Conservation (phyloP, 139 green algal species). For the Chlamydomonas asymmetrica region DNA sequence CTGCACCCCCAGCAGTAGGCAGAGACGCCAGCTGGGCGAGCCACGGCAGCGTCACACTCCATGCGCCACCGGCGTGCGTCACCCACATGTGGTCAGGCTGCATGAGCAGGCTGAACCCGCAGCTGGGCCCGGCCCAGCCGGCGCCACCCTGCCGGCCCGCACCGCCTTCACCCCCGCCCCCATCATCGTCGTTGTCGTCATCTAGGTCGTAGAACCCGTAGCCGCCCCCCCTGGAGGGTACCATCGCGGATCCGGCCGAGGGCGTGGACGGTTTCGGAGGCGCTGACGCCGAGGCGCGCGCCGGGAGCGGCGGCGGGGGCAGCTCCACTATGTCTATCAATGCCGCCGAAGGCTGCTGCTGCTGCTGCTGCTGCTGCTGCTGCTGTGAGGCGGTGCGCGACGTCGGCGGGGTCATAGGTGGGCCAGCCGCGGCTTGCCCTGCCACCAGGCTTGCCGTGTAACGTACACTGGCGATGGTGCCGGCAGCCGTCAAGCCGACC, state of each 20-base stretch:
- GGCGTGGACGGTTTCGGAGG: too few species aligned
- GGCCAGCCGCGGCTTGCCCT: too few species aligned
- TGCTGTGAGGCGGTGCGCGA: too few species aligned
- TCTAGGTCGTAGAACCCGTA: too few species aligned
- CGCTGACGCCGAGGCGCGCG: not conserved
- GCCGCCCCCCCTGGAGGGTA: too few species aligned
- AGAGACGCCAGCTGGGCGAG: conserved; percentile 6
- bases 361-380: not conserved
- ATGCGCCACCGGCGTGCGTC: not conserved
- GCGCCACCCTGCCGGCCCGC: not conserved
- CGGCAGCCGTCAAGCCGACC: too few species aligned
- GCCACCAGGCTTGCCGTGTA: too few species aligned
- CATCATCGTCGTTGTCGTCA: not conserved
- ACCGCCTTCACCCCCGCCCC: not conserved
- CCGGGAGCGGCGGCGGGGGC: not conserved
- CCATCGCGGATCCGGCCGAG: too few species aligned
- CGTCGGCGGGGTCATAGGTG: too few species aligned
- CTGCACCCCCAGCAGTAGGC: too few species aligned
- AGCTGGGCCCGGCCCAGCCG: not conserved
- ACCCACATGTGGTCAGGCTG: conserved; percentile 3
- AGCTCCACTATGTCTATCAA: conserved; percentile 26
- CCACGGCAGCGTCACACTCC: conserved; percentile 22
- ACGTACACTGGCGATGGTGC: too few species aligned
- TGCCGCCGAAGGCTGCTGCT: not conserved
- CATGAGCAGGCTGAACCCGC: not conserved